Percentiles rank a stretch among this genome's conserved stretches.
phyloP scores from a whole-genome alignment of 2,329 filamentous ascomycete species.

The Scedosporium minutisporum region DNA sequence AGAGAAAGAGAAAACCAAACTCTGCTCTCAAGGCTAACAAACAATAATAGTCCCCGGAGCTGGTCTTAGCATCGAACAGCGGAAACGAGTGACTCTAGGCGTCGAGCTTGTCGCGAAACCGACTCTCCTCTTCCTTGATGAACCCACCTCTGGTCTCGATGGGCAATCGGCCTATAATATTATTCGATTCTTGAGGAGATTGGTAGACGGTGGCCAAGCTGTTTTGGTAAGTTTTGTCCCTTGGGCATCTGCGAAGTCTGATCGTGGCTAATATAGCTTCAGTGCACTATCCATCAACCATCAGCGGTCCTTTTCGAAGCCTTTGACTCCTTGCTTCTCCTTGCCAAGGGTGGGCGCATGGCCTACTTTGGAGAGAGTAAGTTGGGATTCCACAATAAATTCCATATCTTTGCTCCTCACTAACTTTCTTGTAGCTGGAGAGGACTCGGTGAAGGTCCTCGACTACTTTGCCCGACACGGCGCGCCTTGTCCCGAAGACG shows the following conservation, averaged over 20 bases:
- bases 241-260: background rate
- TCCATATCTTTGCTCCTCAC: background rate
- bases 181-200: constrained; percentile 30
- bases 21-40: constrained; percentile 15
- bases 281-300: constrained; percentile 54
- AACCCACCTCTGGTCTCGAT: constrained; percentile 46
- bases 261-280: background rate
- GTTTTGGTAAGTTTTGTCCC: constrained; percentile 31
- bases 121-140: constrained; percentile 57
- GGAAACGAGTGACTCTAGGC: constrained; percentile 59
- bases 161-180: constrained; percentile 25
- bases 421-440: constrained; percentile 8
- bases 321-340: constrained; percentile 13
- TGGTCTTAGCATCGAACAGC: constrained; percentile 38
- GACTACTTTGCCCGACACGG: constrained; percentile 42
- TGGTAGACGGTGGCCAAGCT: constrained; percentile 53
- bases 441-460: constrained; percentile 11
- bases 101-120: constrained; percentile 64
- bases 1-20: constrained; percentile 26
- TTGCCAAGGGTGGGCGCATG: constrained; percentile 14
- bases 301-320: constrained; percentile 45
- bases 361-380: constrained; percentile 9
- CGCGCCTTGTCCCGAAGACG: constrained; percentile 27
- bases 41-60: constrained; percentile 26
- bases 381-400: background rate